Conservation (phyloP, 352 stramenopile genomes). For the Globisporangium nagaii region DNA sequence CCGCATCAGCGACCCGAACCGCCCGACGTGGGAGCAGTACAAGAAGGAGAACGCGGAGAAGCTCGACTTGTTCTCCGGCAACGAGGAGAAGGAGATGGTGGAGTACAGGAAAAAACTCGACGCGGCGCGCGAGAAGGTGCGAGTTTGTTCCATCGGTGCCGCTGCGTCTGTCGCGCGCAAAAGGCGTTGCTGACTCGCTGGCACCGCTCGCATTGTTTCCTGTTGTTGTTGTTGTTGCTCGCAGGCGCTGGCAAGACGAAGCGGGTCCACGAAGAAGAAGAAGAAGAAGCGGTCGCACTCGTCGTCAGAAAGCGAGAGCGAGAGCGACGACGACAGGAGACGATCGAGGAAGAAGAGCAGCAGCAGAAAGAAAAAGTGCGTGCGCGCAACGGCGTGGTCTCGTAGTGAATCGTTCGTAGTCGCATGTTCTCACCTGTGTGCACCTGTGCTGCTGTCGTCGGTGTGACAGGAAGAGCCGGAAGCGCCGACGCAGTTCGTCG, state of each 20-base stretch:
- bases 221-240: slow-evolving; percentile 2
- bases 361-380: slow-evolving; percentile 75
- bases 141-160: not conserved
- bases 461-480: slow-evolving; percentile 50
- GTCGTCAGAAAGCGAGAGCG: slow-evolving; percentile 41
- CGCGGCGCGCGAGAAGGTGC: slow-evolving; percentile 82
- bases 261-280: slow-evolving; percentile 66
- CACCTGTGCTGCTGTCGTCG: no score
- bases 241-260: slow-evolving; percentile 57
- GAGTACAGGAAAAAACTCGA: slow-evolving; percentile 92
- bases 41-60: slow-evolving; percentile 96
- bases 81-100: slow-evolving; percentile 92
- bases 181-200: not conserved
- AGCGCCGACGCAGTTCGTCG: slow-evolving; percentile 39
- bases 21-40: slow-evolving; percentile 95
- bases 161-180: no score
- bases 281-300: slow-evolving; percentile 72
- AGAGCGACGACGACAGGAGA: slow-evolving; percentile 40
- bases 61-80: slow-evolving; percentile 73
- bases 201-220: no score
- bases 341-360: slow-evolving; percentile 58
- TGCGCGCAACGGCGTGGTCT: slow-evolving; percentile 12
- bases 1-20: slow-evolving; percentile 90
- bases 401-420: no score
- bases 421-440: no score